Conservation (phyloP, 208 protist genomes). For the Balamuthia mandrillaris region DNA sequence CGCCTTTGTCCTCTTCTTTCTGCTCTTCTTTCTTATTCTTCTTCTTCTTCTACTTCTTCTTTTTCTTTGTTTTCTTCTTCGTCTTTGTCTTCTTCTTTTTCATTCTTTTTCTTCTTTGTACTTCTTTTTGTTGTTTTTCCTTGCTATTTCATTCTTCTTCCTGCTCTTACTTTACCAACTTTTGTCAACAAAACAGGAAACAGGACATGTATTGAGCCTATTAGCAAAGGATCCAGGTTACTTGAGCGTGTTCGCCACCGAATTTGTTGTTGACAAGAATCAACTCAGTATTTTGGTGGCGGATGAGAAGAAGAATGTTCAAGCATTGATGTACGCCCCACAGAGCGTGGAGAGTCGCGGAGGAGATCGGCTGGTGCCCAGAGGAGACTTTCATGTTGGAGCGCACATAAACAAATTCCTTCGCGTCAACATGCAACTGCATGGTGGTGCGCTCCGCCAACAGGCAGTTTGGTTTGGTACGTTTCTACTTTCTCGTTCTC, state of each 20-base stretch:
- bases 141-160: too few species aligned
- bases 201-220: background rate
- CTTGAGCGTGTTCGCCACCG: conserved; percentile 27
- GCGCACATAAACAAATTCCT: conserved; percentile 5
- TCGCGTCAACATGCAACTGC: background rate
- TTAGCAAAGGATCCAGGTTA: conserved; percentile 15
- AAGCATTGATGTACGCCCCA: conserved; percentile 5
- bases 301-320: background rate
- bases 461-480: too few species aligned
- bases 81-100: background rate
- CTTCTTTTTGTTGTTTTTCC: too few species aligned
- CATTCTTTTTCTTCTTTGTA: too few species aligned
- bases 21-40: too few species aligned
- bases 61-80: background rate
- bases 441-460: background rate
- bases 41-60: too few species aligned
- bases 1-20: too few species aligned
- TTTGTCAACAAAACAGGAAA: background rate
- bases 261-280: conserved; percentile 34
- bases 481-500: too few species aligned
- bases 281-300: conserved; percentile 7
- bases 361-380: conserved; percentile 2
- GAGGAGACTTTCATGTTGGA: conserved; percentile 29
- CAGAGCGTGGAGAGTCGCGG: conserved; percentile 21
- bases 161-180: background rate